Evolutionary conservation across 768 basidiomycete species (phyloP).

Genomic region (Lactarius evosmus): DNA sequence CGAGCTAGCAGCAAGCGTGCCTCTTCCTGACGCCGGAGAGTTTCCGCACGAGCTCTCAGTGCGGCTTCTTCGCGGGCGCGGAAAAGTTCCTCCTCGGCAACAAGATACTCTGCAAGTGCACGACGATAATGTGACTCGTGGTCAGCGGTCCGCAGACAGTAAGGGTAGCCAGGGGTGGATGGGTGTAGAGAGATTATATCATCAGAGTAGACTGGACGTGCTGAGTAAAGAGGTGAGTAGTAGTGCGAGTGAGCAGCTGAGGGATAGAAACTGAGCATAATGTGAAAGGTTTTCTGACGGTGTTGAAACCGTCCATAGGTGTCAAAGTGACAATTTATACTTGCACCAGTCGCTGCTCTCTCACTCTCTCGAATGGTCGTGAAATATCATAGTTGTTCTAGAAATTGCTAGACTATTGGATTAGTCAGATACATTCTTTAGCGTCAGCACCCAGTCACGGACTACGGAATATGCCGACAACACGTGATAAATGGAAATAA

Average conservation of each 20-base stretch:
- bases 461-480: neutral
- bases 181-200: neutral
- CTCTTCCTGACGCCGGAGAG: slow-evolving; percentile 3
- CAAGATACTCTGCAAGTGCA: slow-evolving; percentile 15
- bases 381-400: neutral
- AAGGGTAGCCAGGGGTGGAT: neutral
- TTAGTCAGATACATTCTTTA: neutral
- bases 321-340: slow-evolving; percentile 9
- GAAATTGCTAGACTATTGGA: neutral
- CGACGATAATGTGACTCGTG: slow-evolving; percentile 22
- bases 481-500: neutral
- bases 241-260: slow-evolving; percentile 3
- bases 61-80: slow-evolving; percentile 11
- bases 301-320: neutral
- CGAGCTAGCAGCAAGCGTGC: neutral
- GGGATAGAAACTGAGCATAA: slow-evolving; percentile 10
- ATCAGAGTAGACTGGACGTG: slow-evolving; percentile 1
- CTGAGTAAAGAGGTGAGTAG: slow-evolving; percentile 3
- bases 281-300: neutral
- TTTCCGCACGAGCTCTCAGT: slow-evolving; percentile 1
- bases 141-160: neutral
- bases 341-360: neutral
- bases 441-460: neutral
- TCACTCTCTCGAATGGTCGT: neutral
- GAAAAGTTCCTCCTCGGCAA: slow-evolving; percentile 17